Conservation (phyloP, 805 yeast species). For the Metschnikowia arizonensis region DNA sequence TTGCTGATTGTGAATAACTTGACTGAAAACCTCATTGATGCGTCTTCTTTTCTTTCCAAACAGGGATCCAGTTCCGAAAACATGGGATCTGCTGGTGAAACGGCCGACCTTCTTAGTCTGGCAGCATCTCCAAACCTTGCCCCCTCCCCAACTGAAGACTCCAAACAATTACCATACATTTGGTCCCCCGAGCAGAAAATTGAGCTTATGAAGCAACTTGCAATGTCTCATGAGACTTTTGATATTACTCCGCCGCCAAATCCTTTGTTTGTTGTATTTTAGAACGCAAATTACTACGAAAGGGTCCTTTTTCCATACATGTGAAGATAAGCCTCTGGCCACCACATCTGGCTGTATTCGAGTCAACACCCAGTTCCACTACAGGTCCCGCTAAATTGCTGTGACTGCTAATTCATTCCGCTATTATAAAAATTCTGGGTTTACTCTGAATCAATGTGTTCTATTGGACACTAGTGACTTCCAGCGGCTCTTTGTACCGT, state of each 20-base stretch:
- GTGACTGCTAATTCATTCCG: background rate
- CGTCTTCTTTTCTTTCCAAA: constrained; percentile 27
- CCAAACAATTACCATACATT: constrained; percentile 21
- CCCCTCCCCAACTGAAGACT: constrained; percentile 10
- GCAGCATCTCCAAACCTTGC: constrained; percentile 10
- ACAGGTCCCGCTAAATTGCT: background rate
- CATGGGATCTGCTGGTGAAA: constrained; percentile 10
- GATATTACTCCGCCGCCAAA: constrained; percentile 9
- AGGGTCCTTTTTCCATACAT: no score
- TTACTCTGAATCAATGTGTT: no score
- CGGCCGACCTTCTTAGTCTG: constrained; percentile 6
- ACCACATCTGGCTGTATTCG: no score
- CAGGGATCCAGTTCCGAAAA: constrained; percentile 6
- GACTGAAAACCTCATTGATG: constrained; percentile 34
- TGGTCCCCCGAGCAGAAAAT: constrained; percentile 24
- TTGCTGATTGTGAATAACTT: constrained; percentile 43
- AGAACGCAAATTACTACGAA: background rate
- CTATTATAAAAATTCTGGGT: background rate
- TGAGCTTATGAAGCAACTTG: constrained; percentile 22
- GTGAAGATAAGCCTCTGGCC: no score
- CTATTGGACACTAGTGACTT: no score
- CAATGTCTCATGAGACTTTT: constrained; percentile 15
- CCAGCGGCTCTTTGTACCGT: no score
- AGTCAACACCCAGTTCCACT: no score
- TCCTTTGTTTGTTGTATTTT: constrained; percentile 16